phyloP scores from a whole-genome alignment of 2,329 filamentous ascomycete genomes.

The Neonectria coccinea region DNA sequence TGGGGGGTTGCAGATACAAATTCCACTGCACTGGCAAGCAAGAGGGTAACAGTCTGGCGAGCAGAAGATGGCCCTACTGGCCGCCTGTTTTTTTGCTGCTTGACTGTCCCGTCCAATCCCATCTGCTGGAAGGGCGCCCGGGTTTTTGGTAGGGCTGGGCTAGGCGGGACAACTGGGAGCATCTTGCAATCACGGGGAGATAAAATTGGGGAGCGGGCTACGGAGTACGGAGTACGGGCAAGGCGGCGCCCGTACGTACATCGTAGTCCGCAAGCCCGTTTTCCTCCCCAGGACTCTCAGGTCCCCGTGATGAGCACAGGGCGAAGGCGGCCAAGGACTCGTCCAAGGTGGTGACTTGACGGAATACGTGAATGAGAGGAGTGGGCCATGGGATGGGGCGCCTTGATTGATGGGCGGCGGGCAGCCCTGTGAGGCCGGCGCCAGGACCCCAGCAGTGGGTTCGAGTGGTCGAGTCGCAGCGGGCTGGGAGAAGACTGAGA shows the following conservation, averaged over 20 bases:
- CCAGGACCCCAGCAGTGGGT: conserved; percentile 6
- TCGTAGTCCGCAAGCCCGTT: not conserved
- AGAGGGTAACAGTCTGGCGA: not conserved
- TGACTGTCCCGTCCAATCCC: too few species aligned
- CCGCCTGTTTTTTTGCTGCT: not conserved
- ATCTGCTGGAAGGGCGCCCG: not conserved
- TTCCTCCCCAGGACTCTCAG: not conserved
- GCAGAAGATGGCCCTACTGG: not conserved
- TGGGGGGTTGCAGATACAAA: not conserved
- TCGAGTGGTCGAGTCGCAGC: too few species aligned
- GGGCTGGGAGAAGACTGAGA: conserved; percentile 3
- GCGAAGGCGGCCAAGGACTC: not conserved
- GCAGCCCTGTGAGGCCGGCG: conserved; percentile 44
- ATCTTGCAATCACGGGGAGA: not conserved
- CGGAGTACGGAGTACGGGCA: not conserved
- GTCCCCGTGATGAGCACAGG: conserved; percentile 7
- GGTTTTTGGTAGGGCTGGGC: not conserved
- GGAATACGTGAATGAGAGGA: too few species aligned
- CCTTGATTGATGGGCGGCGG: conserved; percentile 28
- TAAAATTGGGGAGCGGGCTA: not conserved
- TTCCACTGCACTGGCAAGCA: not conserved
- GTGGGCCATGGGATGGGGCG: conserved; percentile 6
- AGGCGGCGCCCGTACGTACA: not conserved
- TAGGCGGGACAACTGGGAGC: not conserved
- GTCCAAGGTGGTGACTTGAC: too few species aligned